Percentiles rank a stretch among this genome's conserved stretches.
Conservation (phyloP, 164 flowering plant species). For the Berberis thunbergii region DNA sequence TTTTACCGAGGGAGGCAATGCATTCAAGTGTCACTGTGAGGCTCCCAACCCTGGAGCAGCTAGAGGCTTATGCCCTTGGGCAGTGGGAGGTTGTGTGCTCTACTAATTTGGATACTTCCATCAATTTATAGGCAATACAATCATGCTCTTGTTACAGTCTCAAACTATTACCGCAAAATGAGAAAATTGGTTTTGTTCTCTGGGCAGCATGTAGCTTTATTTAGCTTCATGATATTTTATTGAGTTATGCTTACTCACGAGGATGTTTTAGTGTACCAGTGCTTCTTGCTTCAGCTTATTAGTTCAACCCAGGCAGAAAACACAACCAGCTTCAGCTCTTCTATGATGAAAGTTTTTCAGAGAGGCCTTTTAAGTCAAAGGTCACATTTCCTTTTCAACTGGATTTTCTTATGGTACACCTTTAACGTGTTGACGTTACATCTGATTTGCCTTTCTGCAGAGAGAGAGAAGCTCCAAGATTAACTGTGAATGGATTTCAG, state of each 20-base stretch:
- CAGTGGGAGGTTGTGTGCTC: conserved; percentile 85
- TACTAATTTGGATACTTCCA: conserved; percentile 7
- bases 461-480: too few relatives aligned
- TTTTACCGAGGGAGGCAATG: conserved; percentile 85
- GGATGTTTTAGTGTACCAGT: conserved; percentile 37
- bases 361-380: conserved; percentile 78
- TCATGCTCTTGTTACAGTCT: not conserved
- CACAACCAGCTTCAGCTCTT: conserved; percentile 62
- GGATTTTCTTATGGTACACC: too few relatives aligned
- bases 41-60: conserved; percentile 77
- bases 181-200: conserved; percentile 7
- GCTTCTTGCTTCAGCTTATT: conserved; percentile 87
- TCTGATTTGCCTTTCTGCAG: too few relatives aligned
- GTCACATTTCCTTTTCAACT: conserved; percentile 19
- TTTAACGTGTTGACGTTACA: too few relatives aligned
- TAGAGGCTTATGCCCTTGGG: conserved; percentile 71
- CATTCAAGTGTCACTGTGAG: conserved; percentile 55
- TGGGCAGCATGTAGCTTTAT: conserved; percentile 8
- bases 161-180: conserved; percentile 2
- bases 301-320: conserved; percentile 63
- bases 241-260: conserved; percentile 7
- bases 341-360: conserved; percentile 85
- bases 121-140: conserved; percentile 2
- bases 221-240: not conserved
- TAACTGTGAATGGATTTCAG: too few relatives aligned